These are phyloP conservation scores for Carex pumila DNA, from an alignment of 176 grass and related monocot species.

Conservation along the genomic window DNA sequence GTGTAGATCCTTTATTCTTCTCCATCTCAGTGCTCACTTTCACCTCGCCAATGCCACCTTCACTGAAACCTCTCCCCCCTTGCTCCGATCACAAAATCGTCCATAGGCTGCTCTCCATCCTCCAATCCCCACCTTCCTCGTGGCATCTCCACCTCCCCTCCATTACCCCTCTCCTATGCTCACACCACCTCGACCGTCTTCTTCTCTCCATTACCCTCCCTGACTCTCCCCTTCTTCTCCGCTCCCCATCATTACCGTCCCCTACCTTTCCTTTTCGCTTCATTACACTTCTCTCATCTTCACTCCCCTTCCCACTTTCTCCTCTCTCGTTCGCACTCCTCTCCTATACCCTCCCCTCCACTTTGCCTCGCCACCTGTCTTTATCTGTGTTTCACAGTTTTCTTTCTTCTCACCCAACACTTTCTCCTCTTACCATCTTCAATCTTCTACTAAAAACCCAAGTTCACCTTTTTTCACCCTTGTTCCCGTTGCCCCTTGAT, in stretches of 20 bases:
- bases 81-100: conserved; percentile 25
- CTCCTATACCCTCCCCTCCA: neutral
- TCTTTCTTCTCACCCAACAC: conserved; percentile 17
- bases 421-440: neutral
- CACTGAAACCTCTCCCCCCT: neutral
- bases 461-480: conserved; percentile 2
- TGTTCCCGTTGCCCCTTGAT: conserved; percentile 15
- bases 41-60: neutral
- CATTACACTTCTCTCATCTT: conserved; percentile 18
- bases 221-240: conserved; percentile 15
- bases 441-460: conserved; percentile 1
- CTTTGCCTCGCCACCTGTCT: neutral
- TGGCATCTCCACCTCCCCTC: conserved; percentile 28
- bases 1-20: neutral
- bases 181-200: conserved; percentile 35
- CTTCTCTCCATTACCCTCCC: conserved; percentile 24
- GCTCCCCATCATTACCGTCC: conserved; percentile 18
- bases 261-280: conserved; percentile 29
- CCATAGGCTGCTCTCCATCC: conserved; percentile 18
- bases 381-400: neutral
- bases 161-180: conserved; percentile 24
- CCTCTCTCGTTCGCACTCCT: conserved; percentile 17
- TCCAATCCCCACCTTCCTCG: conserved; percentile 27
- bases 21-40: neutral
- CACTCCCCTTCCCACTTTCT: neutral